Conservation (phyloP, 352 stramenopile species). For the Phytophthora pisi region DNA sequence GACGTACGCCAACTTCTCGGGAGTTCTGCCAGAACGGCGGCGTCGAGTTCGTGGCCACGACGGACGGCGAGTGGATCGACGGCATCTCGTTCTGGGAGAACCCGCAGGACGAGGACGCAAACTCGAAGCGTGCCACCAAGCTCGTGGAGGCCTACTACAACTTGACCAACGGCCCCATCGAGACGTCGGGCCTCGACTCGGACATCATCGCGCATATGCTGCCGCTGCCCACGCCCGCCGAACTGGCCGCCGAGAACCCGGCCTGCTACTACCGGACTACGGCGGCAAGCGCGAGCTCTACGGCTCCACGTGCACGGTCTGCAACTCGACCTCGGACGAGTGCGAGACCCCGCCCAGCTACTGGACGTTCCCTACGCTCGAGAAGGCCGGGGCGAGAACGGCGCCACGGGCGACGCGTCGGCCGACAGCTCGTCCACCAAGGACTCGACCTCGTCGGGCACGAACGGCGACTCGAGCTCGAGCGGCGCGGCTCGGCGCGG, state of each 20-base stretch:
- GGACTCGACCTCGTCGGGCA: constrained; percentile 29
- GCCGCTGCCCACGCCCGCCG: constrained; percentile 49
- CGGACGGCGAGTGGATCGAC: constrained; percentile 50
- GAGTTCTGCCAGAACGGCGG: constrained; percentile 68
- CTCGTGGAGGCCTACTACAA: constrained; percentile 66
- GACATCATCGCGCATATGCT: constrained; percentile 52
- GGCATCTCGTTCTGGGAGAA: constrained; percentile 75
- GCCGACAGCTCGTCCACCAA: constrained; percentile 36
- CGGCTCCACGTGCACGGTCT: constrained; percentile 67
- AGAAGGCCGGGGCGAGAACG: constrained; percentile 54
- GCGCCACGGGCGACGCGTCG: constrained; percentile 48
- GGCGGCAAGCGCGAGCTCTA: constrained; percentile 70
- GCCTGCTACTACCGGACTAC: constrained; percentile 53
- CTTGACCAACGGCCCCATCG: constrained; percentile 44
- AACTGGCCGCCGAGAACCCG: constrained; percentile 64
- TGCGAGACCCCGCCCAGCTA: constrained; percentile 49
- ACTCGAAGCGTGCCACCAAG: constrained; percentile 50
- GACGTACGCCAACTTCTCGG: constrained; percentile 60
- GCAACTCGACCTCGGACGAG: constrained; percentile 47
- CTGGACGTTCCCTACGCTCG: constrained; percentile 57
- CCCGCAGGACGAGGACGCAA: constrained; percentile 62
- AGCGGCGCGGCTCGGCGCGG: constrained; percentile 12
- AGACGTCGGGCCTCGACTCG: constrained; percentile 42
- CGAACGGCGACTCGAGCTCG: constrained; percentile 19
- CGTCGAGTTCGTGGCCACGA: constrained; percentile 61